phyloP scores from a whole-genome alignment of 2,329 filamentous ascomycete species.

The Setomelanomma holmii region DNA sequence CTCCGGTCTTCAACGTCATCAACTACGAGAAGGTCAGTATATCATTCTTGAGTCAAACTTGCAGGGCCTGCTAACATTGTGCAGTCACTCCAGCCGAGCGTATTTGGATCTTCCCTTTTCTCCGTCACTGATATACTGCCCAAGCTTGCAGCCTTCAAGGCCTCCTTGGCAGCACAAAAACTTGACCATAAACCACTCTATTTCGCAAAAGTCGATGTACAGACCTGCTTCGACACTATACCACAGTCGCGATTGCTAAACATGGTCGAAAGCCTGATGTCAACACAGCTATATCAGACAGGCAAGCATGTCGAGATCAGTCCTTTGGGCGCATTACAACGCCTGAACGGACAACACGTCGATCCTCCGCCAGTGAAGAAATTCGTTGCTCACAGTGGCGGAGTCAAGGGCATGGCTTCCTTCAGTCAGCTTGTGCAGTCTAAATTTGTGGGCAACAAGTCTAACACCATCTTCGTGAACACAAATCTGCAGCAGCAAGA shows the following conservation, averaged over 20 bases:
- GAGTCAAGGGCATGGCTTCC: slow-evolving; percentile 34
- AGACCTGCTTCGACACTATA: slow-evolving; percentile 93
- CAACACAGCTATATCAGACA: slow-evolving; percentile 71
- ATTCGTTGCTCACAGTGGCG: slow-evolving; percentile 51
- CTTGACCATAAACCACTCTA: slow-evolving; percentile 63
- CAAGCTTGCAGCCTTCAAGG: slow-evolving; percentile 74
- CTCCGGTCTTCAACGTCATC: slow-evolving; percentile 77
- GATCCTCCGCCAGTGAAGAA: slow-evolving; percentile 45
- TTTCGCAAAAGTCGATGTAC: slow-evolving; percentile 92
- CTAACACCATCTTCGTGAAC: slow-evolving; percentile 79
- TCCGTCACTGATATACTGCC: slow-evolving; percentile 82
- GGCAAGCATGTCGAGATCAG: slow-evolving; percentile 77
- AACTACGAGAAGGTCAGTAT: slow-evolving; percentile 74
- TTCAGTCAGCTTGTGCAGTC: slow-evolving; percentile 44
- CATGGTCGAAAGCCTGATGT: slow-evolving; percentile 66
- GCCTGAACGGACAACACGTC: slow-evolving; percentile 35
- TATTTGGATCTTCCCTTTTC: slow-evolving; percentile 80
- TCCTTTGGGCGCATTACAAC: slow-evolving; percentile 50
- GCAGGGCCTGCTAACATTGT: slow-evolving; percentile 17
- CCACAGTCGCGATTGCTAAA: slow-evolving; percentile 77
- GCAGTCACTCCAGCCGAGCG: slow-evolving; percentile 54
- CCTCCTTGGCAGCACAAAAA: slow-evolving; percentile 49
- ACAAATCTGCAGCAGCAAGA: slow-evolving; percentile 66
- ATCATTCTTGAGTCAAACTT: neutral
- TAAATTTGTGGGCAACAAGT: slow-evolving; percentile 44